Base-by-base conservation (phyloP, 129 eudicot genomes). In the Gnaphalium uliginosum region DNA sequence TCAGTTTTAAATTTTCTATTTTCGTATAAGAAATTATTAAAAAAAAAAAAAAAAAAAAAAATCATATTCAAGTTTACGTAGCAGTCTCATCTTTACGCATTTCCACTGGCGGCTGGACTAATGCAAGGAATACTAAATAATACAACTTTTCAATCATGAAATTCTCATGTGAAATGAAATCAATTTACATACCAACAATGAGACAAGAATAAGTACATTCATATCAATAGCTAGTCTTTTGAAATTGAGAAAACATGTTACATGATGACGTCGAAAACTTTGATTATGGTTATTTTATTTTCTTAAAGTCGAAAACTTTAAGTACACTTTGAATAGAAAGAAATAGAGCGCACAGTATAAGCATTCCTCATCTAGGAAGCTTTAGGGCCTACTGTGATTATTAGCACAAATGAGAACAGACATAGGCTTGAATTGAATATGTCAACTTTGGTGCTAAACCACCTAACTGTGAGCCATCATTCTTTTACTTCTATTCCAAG, bases 401-500 rank as follows among this genome's bases (percentile, higher is more conserved):
- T 71, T 51, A 50, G 71, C 66, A 51, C 26, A 77, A 77, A 80
- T 73, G 77, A 69, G 65, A 81, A 72, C 66, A 56, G 37, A 14
- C 30, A 62, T 33, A 56, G 32, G 46, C 57, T 72, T 76, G n/a
- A 25, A 53, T 68, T 68, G 77, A 66, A 76, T 69, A 65, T 67
- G 56, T 62, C 54, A 26, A 35, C 37, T 68, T 25, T 70, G 32
- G 81, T 78, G 83, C 83, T 78, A 48, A 78, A 66, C 76, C 83
- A 78, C 86, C 88, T 78, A 81, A 84, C 79, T 46, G 5, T 46
- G n/a, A 18, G 9, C 53, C 56, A n/a, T 64, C 72, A 2, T 17
- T 66, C 41, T 56, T 50, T 73, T 61, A 63, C 84, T 81, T 66
- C 62, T 61, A 69, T 58, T 75, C 76, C 75, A 84, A 80, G 87